These are phyloP conservation scores for Raphanus raphanistrum DNA, from an alignment of 345 rosid genomes.

Conservation along the genomic window DNA sequence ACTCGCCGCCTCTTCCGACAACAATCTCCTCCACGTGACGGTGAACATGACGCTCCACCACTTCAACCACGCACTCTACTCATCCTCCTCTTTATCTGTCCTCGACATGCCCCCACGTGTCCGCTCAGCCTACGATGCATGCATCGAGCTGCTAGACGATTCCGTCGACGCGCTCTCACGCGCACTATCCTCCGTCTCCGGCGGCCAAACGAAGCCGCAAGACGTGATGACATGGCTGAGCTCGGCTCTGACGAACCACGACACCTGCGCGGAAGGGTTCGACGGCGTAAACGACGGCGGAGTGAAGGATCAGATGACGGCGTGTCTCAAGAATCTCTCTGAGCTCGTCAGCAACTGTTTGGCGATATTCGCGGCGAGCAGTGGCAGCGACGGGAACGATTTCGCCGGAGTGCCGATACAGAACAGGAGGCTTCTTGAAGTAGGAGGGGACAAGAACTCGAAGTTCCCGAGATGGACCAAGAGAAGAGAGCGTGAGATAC, in stretches of 20 bases:
- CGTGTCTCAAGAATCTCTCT: slow-evolving; percentile 63
- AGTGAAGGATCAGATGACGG: slow-evolving; percentile 67
- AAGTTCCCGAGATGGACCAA: slow-evolving; percentile 68
- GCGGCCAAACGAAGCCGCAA: slow-evolving; percentile 15
- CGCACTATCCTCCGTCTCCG: slow-evolving; percentile 49
- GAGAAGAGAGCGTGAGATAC: slow-evolving; percentile 57
- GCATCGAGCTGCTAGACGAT: slow-evolving; percentile 88
- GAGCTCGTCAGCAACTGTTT: slow-evolving; percentile 90
- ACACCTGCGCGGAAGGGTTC: slow-evolving; percentile 91
- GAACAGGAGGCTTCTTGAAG: slow-evolving; percentile 51
- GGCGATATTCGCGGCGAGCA: slow-evolving; percentile 65
- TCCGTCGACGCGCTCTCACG: slow-evolving; percentile 76
- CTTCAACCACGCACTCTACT: slow-evolving; percentile 73
- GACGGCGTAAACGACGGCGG: slow-evolving; percentile 53
- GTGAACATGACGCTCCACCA: slow-evolving; percentile 91
- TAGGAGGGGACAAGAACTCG: slow-evolving; percentile 28
- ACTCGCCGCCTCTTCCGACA: slow-evolving; percentile 47
- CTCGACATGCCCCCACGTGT: slow-evolving; percentile 59
- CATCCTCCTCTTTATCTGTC: slow-evolving; percentile 48
- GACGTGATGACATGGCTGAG: slow-evolving; percentile 98
- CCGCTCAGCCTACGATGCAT: slow-evolving; percentile 80
- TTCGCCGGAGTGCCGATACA: slow-evolving; percentile 91
- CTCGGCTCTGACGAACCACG: slow-evolving; percentile 86
- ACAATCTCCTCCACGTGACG: slow-evolving; percentile 86
- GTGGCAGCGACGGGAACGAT: slow-evolving; percentile 38